phyloP scores from a whole-genome alignment of 257 asterid genomes.

The Gentiana straminea region DNA sequence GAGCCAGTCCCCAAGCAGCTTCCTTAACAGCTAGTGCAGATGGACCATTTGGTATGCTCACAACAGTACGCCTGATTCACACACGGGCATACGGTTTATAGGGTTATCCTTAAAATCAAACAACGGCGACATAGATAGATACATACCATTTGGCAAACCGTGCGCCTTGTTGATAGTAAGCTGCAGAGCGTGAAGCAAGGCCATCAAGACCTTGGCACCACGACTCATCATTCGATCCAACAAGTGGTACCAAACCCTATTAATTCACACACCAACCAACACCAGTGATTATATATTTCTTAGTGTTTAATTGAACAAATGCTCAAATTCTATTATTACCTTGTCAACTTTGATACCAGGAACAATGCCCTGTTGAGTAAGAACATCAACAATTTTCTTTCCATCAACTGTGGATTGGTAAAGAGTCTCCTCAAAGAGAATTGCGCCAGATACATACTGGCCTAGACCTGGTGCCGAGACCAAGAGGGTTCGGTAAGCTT shows the following conservation, averaged over 20 bases:
- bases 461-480: slow-evolving; percentile 76
- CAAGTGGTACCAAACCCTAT: slow-evolving; percentile 90
- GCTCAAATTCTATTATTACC: slow-evolving; percentile 21
- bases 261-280: background rate
- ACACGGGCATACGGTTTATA: background rate
- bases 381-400: slow-evolving; percentile 77
- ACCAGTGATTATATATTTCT: background rate
- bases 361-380: slow-evolving; percentile 63
- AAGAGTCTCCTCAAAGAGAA: slow-evolving; percentile 85
- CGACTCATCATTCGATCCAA: slow-evolving; percentile 86
- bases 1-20: slow-evolving; percentile 98
- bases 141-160: slow-evolving; percentile 86
- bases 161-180: slow-evolving; percentile 96
- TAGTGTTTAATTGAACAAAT: background rate
- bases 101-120: background rate
- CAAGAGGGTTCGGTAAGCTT: slow-evolving; percentile 78
- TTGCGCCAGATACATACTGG: slow-evolving; percentile 79
- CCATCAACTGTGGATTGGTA: slow-evolving; percentile 81
- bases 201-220: slow-evolving; percentile 99
- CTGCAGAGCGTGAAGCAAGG: slow-evolving; percentile 96
- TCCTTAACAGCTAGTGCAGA: slow-evolving; percentile 93
- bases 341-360: slow-evolving; percentile 94
- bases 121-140: background rate
- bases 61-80: slow-evolving; percentile 76
- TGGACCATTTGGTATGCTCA: slow-evolving; percentile 94